phyloP scores from a whole-genome alignment of 2,329 filamentous ascomycete species.

The Davidsoniella australis region DNA sequence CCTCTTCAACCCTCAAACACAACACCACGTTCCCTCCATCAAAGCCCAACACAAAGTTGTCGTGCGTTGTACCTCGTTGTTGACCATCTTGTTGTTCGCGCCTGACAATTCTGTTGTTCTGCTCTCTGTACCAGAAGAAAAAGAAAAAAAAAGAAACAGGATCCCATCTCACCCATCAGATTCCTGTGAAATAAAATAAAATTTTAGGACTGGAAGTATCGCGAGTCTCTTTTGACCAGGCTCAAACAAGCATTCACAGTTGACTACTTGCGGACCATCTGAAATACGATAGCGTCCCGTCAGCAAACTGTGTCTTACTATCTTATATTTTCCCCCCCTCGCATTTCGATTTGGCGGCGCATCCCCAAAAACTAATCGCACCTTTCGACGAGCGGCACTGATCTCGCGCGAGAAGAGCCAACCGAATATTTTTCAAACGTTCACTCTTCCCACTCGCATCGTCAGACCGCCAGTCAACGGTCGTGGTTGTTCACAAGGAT shows the following conservation, averaged over 20 bases:
- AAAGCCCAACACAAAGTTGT: background rate
- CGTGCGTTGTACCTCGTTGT: constrained; percentile 1
- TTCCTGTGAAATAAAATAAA: constrained; percentile 8
- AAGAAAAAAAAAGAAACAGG: background rate
- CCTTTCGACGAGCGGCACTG: constrained; percentile 13
- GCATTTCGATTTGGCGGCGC: constrained; percentile 12
- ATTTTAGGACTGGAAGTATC: background rate
- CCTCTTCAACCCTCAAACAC: background rate
- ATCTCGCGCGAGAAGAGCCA: constrained; percentile 13
- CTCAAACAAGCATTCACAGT: background rate
- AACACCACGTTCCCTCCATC: background rate
- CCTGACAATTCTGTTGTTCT: constrained; percentile 3
- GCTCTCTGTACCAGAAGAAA: background rate
- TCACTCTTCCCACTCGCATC: constrained; percentile 13
- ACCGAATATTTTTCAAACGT: constrained; percentile 11
- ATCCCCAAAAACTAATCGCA: constrained; percentile 9
- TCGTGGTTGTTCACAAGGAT: constrained; percentile 11
- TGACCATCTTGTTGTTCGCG: background rate
- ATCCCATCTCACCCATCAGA: background rate
- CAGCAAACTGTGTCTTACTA: background rate
- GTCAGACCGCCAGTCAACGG: constrained; percentile 13
- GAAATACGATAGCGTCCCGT: constrained; percentile 5
- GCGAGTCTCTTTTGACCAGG: background rate
- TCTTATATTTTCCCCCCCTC: background rate
- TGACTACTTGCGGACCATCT: background rate